These are phyloP conservation scores for Hippophae rhamnoides DNA, from an alignment of 306 rosid species.

Conservation along the genomic window DNA sequence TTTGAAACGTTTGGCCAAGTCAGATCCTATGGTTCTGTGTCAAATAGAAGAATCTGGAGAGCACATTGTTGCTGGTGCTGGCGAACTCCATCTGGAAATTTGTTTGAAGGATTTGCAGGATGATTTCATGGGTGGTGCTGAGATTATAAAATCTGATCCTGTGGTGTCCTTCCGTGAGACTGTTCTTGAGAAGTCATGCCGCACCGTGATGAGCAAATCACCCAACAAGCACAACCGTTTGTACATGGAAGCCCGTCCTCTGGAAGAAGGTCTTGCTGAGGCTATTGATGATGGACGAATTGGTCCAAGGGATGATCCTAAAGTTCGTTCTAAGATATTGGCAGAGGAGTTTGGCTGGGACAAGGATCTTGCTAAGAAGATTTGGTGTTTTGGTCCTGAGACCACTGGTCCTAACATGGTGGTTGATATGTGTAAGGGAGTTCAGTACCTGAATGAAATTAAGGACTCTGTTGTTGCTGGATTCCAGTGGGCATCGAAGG, in stretches of 20 bases:
- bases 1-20: constrained; percentile 76
- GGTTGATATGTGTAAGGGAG: constrained; percentile 61
- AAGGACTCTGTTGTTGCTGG: constrained; percentile 63
- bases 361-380: constrained; percentile 58
- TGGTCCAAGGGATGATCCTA: constrained; percentile 57
- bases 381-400: constrained; percentile 61
- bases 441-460: constrained; percentile 54
- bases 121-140: constrained; percentile 91
- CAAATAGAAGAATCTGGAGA: constrained; percentile 87
- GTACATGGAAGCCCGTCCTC: constrained; percentile 85
- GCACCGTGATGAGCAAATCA: constrained; percentile 89
- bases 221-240: constrained; percentile 89
- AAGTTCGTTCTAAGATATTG: constrained; percentile 34
- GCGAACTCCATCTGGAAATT: constrained; percentile 90
- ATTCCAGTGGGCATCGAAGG: constrained; percentile 58
- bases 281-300: constrained; percentile 51
- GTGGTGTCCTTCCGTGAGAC: constrained; percentile 93
- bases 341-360: constrained; percentile 57
- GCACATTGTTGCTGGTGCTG: constrained; percentile 93
- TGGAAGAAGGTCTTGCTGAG: constrained; percentile 56
- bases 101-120: constrained; percentile 91
- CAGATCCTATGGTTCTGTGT: constrained; percentile 94
- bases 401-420: constrained; percentile 54
- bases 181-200: constrained; percentile 62
- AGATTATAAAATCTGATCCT: constrained; percentile 74